A percentile compares a stretch with the other conserved stretches of the same genome.
phyloP scores from a whole-genome alignment of 495 filamentous ascomycete genomes.

The Pseudevernia furfuracea region DNA sequence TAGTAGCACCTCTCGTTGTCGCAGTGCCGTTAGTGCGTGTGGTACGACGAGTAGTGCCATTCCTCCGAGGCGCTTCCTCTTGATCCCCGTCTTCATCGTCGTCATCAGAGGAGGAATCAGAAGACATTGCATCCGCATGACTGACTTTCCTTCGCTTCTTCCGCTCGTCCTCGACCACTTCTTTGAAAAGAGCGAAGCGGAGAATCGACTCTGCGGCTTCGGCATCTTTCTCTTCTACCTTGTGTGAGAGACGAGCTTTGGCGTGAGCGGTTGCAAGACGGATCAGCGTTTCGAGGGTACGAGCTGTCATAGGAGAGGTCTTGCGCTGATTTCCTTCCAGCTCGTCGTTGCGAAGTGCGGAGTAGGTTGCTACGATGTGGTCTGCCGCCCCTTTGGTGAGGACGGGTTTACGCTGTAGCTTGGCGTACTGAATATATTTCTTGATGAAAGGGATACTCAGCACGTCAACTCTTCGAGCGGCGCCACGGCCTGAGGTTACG shows the following conservation, averaged over 20 bases:
- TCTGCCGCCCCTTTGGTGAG: conserved; percentile 89
- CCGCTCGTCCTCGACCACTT: conserved; percentile 83
- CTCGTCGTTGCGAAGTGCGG: conserved; percentile 90
- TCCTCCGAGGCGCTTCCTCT: conserved; percentile 29
- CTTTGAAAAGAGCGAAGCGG: conserved; percentile 95
- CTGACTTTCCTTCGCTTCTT: conserved; percentile 58
- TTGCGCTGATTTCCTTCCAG: conserved; percentile 88
- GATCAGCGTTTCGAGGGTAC: conserved; percentile 95
- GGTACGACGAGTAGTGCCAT: conserved; percentile 30
- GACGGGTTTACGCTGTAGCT: conserved; percentile 81
- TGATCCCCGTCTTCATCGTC: conserved; percentile 38
- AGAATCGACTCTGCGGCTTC: conserved; percentile 82
- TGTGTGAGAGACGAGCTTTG: conserved; percentile 81
- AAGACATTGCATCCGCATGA: conserved; percentile 27
- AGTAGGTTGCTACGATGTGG: conserved; percentile 88
- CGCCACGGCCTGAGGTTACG: conserved; percentile 56
- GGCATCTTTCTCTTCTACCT: conserved; percentile 90
- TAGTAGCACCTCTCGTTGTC: conserved; percentile 47
- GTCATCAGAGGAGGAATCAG: conserved; percentile 34
- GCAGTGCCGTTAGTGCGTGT: conserved; percentile 29
- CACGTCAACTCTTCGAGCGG: conserved; percentile 75
- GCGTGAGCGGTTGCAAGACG: conserved; percentile 95
- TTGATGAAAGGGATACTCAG: conserved; percentile 98
- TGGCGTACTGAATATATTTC: conserved; percentile 99
- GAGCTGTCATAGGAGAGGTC: conserved; percentile 90